Evolutionary conservation across 164 flowering plant species (phyloP).

Genomic region (Akebia trifoliata): DNA sequence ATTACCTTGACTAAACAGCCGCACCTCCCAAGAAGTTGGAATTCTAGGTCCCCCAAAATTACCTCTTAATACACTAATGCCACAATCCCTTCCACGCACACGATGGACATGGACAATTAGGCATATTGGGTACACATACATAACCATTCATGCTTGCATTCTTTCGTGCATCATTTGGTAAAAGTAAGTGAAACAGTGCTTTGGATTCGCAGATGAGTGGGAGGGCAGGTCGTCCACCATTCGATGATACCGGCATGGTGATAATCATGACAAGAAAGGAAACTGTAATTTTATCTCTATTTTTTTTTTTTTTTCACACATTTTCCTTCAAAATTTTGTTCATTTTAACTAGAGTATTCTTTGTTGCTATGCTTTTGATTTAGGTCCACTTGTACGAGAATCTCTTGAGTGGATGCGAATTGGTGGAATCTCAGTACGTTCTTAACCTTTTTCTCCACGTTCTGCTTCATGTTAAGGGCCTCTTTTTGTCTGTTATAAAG

Average conservation of each 20-base stretch:
- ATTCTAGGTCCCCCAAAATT: too few relatives aligned
- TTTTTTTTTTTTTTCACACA: background rate
- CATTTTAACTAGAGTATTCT: background rate
- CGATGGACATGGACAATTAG: background rate
- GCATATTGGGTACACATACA: background rate
- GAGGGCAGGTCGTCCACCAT: constrained; percentile 97
- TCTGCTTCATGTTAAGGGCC: background rate
- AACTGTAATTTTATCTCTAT: constrained; percentile 44
- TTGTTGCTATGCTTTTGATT: background rate
- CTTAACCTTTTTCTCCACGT: constrained; percentile 3
- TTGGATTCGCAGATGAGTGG: constrained; percentile 78
- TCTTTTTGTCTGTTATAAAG: background rate
- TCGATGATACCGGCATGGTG: constrained; percentile 92
- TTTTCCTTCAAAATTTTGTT: background rate
- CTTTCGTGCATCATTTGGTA: background rate
- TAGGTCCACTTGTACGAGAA: constrained; percentile 96
- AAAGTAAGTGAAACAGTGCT: background rate
- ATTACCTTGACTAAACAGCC: too few relatives aligned
- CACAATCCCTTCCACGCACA: too few relatives aligned
- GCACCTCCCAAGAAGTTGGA: too few relatives aligned
- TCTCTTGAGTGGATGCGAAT: constrained; percentile 90
- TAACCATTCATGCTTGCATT: background rate
- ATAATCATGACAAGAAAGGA: constrained; percentile 96
- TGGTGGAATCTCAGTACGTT: constrained; percentile 93
- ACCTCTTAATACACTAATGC: too few relatives aligned